A percentile compares a stretch with the other conserved stretches of the same genome.
Evolutionary conservation across 495 filamentous ascomycete genomes (phyloP).

Genomic region (Aspergillus coremiiformis): DNA sequence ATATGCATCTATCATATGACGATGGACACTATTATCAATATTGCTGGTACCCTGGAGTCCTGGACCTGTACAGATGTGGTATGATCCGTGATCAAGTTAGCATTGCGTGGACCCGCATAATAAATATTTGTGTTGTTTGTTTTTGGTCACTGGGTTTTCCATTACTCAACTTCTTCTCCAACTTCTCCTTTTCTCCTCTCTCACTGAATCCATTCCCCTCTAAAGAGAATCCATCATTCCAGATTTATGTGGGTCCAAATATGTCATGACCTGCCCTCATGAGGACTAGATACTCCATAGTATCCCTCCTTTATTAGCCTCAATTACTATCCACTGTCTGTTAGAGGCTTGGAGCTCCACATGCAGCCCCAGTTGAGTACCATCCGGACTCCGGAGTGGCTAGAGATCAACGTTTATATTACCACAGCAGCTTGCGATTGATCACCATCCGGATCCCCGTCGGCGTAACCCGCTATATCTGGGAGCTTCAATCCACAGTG

Average conservation of each 20-base stretch:
- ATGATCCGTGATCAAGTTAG: no score
- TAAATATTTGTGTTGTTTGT: no score
- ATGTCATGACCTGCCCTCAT: not conserved
- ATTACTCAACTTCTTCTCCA: not conserved
- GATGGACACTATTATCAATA: not conserved
- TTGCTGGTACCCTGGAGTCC: no score
- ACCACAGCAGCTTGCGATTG: not conserved
- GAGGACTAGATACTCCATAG: no score
- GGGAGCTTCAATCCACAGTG: not conserved
- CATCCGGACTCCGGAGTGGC: not conserved
- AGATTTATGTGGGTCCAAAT: not conserved
- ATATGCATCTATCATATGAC: not conserved
- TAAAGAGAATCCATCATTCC: not conserved
- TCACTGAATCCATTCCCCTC: no score
- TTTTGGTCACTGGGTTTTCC: not conserved
- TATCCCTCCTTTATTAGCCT: not conserved
- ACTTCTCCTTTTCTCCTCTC: not conserved
- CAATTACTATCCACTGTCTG: no score
- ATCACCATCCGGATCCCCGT: not conserved
- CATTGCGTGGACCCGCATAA: no score
- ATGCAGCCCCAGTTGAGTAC: not conserved
- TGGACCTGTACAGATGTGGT: no score
- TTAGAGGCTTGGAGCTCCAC: no score
- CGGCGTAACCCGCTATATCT: not conserved
- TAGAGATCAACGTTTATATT: not conserved